Base-by-base conservation (phyloP, 495 filamentous ascomycete genomes). In the Penicillium nucicola region DNA sequence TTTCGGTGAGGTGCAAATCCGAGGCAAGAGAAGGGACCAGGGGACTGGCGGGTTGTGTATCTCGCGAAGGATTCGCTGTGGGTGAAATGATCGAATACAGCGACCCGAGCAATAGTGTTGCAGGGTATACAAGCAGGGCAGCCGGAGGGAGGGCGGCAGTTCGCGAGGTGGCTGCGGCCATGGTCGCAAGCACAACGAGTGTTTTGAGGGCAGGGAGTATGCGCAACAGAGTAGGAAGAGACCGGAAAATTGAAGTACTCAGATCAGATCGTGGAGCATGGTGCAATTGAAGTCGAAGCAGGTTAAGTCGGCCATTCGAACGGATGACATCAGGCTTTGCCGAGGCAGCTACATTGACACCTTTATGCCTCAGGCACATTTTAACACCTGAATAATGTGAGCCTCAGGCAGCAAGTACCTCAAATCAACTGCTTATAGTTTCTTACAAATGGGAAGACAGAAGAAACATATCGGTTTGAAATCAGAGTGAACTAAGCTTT, bases 81-180 rank as follows among this genome's bases (percentile, higher is more conserved):
- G 91, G 90, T 20, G 88, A 89, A 43, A 97, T 75, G 43, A 81
- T 68, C 8, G 84, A 83, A 79, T 90, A 96, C 48, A 95, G 56
- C 42, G 88, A 86, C 56, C 92, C 93, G 55, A 92, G 71, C 39
- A 87, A 42, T 41, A 97, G 81, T 35, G 90, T 88, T 19, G 66
- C 46, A 17, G 90, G 92, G 76, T 96, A 97, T 61, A 86, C 68
- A 32, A 88, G 71, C 45, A 83, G 59, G 31, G 77, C 57, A 14
- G 52, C 42, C 14, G 64, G 22, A 13, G 69, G 55, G 53, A 59
- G 53, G 57, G 51, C 18, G 14, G 53, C 44, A 33, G 57, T 49
- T 53, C 52, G 56, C 30, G 36, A 15, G 38, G 54, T 41, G 42
- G 54, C 38, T 46, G 60, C 48, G 50, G 63, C 44, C 65, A 64